These are phyloP conservation scores for Penicillium sp. DNA, from an alignment of 2,329 filamentous ascomycete species.

Conservation along the genomic window DNA sequence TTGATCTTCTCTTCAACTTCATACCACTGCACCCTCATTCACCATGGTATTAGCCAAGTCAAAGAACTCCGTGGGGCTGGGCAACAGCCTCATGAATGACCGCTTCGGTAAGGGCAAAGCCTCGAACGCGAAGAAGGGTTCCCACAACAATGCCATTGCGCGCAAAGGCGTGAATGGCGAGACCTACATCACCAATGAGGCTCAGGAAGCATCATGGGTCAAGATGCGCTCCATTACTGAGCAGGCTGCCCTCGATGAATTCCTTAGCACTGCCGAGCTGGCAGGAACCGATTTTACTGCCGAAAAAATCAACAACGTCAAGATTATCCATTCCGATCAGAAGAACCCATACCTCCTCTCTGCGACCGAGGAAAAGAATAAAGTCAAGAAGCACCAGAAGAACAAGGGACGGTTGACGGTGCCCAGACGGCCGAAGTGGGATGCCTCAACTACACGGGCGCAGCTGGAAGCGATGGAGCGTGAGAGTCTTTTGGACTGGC, in stretches of 20 bases:
- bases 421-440: constrained; percentile 83
- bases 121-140: constrained; percentile 68
- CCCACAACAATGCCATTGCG: constrained; percentile 61
- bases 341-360: constrained; percentile 91
- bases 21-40: constrained; percentile 17
- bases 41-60: constrained; percentile 79
- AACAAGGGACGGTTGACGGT: constrained; percentile 79
- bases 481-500: constrained; percentile 78
- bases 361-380: constrained; percentile 71
- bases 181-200: constrained; percentile 84
- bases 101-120: constrained; percentile 93
- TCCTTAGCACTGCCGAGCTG: constrained; percentile 88
- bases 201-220: constrained; percentile 89
- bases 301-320: constrained; percentile 98
- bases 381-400: constrained; percentile 73
- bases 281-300: constrained; percentile 99
- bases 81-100: constrained; percentile 98
- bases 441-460: constrained; percentile 73
- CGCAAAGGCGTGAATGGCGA: constrained; percentile 70
- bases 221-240: constrained; percentile 99
- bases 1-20: constrained; percentile 18
- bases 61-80: constrained; percentile 89
- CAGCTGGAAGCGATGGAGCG: constrained; percentile 76
- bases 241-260: constrained; percentile 93
- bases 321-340: constrained; percentile 95